phyloP scores from a whole-genome alignment of 768 basidiomycete species.

The Boletus sp. region DNA sequence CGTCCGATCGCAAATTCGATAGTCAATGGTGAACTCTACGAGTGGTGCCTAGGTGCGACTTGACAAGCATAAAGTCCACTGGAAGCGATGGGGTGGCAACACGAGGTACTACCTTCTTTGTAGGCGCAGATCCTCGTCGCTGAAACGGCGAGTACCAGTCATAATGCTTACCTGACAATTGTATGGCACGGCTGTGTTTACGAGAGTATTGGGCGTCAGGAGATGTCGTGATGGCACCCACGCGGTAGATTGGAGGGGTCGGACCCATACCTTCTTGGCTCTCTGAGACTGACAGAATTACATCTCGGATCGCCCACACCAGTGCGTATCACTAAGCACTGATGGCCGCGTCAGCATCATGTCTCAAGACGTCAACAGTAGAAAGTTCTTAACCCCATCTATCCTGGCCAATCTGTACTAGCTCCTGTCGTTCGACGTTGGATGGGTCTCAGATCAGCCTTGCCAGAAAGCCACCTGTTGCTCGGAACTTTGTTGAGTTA shows the following conservation, averaged over 20 bases:
- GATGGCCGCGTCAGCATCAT: too few species aligned
- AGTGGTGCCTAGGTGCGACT: not conserved
- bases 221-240: not conserved
- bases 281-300: not conserved
- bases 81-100: not conserved
- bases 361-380: too few species aligned
- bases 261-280: not conserved
- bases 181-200: not conserved
- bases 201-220: not conserved
- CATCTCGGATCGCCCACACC: not conserved
- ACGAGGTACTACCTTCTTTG: slow-evolving; percentile 4
- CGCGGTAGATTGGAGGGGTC: not conserved
- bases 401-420: too few species aligned
- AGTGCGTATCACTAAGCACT: too few species aligned
- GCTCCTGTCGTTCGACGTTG: too few species aligned
- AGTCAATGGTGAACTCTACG: too few species aligned
- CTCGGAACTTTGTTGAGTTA: too few species aligned
- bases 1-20: not conserved
- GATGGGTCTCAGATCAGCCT: too few species aligned
- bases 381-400: too few species aligned
- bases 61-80: not conserved
- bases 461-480: too few species aligned
- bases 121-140: slow-evolving; percentile 4
- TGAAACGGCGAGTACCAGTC: not conserved
- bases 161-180: not conserved